Evolutionary conservation across 768 basidiomycete genomes (phyloP), one percentile per base, ranked within the genome.

Genomic region (Tricholomella constricta): DNA sequence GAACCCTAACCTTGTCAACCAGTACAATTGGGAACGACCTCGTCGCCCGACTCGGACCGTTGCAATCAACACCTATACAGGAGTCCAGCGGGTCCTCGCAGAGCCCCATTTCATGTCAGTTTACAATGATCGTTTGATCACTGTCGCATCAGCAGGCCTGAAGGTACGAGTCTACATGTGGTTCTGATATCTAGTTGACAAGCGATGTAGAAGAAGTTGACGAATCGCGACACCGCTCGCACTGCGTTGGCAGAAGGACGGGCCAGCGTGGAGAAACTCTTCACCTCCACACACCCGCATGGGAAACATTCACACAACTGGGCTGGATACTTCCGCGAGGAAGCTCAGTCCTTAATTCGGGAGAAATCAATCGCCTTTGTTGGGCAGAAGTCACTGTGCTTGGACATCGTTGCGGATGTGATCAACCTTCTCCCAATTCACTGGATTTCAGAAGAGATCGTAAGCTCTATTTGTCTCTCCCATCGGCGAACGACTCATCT

Each of bases 371-470:
- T 75, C 42, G 53, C 56, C 26, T 57, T 68, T 26, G 64, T 65
- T 12, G 71, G 66, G 5, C 56, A 65, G 14, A 43, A 48, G 14
- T 50, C 55, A 15, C 68, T 57, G 27, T 73, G 66, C 45, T 64
- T 89, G 19, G 86, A 91, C 62, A 76, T 90, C 32, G 78, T 89
- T 6, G 72, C 72, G 36, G 84, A 90, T 57, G 86, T 90, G 19
- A 78, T 87, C 61, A 86, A 89, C 55, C 62, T 76, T 23, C 52
- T 86, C 34, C 82, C 88, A 0, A 65, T 86, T 4, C 74, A 80
- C 53, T 90, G 85, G 85, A 73, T 85, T 25, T 77, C 78, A 9
- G 72, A 79, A 27, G 63, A 80, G 48, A 69, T 88, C 52, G 88
- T 88, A 54, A 58, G 85, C 14, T 69, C 29, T 15, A 31, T 32